Conservation (phyloP, 1,284 basidiomycete species). For the Cryptococcus deneoformans region DNA sequence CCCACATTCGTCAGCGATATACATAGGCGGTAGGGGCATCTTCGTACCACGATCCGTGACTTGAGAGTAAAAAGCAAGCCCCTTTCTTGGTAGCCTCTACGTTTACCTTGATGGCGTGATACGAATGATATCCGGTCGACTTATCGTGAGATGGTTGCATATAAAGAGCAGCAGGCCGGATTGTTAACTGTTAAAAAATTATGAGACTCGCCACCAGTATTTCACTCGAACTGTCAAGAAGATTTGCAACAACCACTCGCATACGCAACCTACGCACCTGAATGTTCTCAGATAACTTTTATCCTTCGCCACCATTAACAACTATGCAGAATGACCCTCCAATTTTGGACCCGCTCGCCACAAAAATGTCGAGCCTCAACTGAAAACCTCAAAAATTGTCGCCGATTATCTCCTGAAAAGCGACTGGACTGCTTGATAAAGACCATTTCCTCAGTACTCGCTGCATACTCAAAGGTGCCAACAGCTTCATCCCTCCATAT, state of each 20-base stretch:
- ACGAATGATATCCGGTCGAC: no score
- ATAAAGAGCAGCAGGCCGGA: no score
- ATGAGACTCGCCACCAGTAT: no score
- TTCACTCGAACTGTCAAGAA: no score
- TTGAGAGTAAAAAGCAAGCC: no score
- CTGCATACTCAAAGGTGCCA: slow-evolving; percentile 3
- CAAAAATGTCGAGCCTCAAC: neutral
- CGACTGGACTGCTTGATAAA: slow-evolving; percentile 9
- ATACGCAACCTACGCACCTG: neutral
- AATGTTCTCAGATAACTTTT: neutral
- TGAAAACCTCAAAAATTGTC: neutral
- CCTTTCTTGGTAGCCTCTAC: no score
- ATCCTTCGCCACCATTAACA: slow-evolving; percentile 1
- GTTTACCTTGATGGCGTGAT: no score
- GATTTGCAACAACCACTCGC: neutral
- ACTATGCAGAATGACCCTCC: neutral
- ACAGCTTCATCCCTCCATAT: slow-evolving; percentile 10
- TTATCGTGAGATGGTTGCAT: no score
- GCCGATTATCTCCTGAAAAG: neutral
- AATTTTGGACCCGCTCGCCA: neutral
- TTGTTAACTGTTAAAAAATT: no score
- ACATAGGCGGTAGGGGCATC: no score
- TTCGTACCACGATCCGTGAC: no score
- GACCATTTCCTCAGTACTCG: slow-evolving; percentile 13
- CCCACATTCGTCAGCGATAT: no score